A percentile compares a stretch with the other conserved stretches of the same genome.
Evolutionary conservation across 345 rosid species (phyloP).

Genomic region (Salix koriyanagi): DNA sequence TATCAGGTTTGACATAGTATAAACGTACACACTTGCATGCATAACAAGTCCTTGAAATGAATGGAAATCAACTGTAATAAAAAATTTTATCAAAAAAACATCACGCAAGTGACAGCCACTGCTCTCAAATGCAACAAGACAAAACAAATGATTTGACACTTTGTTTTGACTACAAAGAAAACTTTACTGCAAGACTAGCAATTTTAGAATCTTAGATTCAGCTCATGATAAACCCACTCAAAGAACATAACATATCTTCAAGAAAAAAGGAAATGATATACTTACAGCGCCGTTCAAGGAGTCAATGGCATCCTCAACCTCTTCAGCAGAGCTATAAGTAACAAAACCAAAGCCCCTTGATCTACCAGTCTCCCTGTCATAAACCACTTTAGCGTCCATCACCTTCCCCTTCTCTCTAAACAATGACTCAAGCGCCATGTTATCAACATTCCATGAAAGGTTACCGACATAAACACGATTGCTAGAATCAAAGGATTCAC

Average conservation of each 20-base stretch:
- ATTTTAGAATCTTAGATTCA: background rate
- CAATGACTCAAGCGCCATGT: conserved; percentile 70
- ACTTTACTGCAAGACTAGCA: background rate
- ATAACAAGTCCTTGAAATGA: background rate
- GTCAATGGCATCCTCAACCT: conserved; percentile 65
- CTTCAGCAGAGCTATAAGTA: conserved; percentile 69
- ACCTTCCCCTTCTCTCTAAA: conserved; percentile 87
- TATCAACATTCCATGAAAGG: conserved; percentile 93
- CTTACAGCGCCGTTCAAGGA: conserved; percentile 83
- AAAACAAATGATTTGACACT: background rate
- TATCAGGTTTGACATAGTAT: background rate
- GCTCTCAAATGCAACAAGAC: background rate
- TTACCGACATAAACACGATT: conserved; percentile 82
- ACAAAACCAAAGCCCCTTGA: conserved; percentile 98
- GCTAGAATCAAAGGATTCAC: conserved; percentile 23
- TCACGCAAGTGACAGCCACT: background rate
- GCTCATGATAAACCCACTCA: background rate
- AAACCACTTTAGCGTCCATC: conserved; percentile 85
- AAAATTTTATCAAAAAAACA: background rate
- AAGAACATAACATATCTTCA: background rate
- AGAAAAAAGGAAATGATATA: conserved; percentile 5
- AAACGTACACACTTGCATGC: background rate
- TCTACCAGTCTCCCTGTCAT: conserved; percentile 89
- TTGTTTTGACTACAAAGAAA: background rate
- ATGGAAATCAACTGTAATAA: background rate